phyloP scores from a whole-genome alignment of 345 rosid species.

The Microthlaspi erraticum region DNA sequence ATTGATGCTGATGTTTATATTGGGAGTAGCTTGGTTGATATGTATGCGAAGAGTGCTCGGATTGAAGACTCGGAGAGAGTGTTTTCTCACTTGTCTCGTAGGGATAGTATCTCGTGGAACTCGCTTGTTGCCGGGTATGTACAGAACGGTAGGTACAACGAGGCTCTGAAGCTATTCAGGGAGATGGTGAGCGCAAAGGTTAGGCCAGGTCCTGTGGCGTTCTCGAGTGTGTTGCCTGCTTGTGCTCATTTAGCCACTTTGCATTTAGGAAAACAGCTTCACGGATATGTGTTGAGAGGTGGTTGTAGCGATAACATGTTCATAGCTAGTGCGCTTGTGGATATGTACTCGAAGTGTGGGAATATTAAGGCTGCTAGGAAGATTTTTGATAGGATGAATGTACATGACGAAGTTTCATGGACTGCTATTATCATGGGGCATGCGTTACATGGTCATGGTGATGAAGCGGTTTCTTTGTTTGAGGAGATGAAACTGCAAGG shows the following conservation, averaged over 20 bases:
- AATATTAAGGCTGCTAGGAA: conserved; percentile 62
- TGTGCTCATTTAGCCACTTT: conserved; percentile 76
- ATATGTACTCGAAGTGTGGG: conserved; percentile 93
- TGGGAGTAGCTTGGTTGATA: conserved; percentile 79
- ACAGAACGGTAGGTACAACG: conserved; percentile 71
- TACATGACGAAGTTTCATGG: conserved; percentile 85
- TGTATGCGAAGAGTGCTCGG: conserved; percentile 76
- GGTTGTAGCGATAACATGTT: conserved; percentile 62
- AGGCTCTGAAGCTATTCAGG: conserved; percentile 67
- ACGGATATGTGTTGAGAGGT: conserved; percentile 63
- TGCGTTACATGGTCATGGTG: conserved; percentile 79
- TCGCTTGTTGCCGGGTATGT: conserved; percentile 75
- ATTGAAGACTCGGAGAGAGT: conserved; percentile 56
- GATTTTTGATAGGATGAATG: conserved; percentile 66
- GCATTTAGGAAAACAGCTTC: conserved; percentile 84
- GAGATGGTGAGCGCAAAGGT: conserved; percentile 61
- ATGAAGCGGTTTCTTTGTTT: conserved; percentile 72
- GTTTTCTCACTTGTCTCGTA: conserved; percentile 51
- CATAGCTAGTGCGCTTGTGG: conserved; percentile 81
- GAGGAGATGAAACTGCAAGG: conserved; percentile 71
- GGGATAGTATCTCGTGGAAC: conserved; percentile 78
- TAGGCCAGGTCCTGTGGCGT: conserved; percentile 64
- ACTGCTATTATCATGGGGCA: conserved; percentile 85
- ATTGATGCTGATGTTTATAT: conserved; percentile 55
- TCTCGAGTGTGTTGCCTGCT: conserved; percentile 84